Evolutionary conservation across 2,329 filamentous ascomycete genomes (phyloP), one percentile per base, ranked within the genome.

Genomic region (Daldinia sp.): DNA sequence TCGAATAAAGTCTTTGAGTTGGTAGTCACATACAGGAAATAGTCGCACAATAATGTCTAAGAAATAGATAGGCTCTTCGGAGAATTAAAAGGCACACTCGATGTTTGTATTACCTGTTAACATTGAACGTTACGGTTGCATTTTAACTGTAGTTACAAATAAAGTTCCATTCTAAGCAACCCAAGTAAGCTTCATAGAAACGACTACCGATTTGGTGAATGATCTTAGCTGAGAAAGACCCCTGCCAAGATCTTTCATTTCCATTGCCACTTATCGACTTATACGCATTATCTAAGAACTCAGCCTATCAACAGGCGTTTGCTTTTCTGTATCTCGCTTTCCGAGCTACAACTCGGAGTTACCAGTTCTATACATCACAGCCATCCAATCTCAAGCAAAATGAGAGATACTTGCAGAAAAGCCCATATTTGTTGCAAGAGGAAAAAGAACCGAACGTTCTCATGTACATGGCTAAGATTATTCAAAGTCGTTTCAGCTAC

Each of bases 261-360:
- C 9, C 9, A 9, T 33, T 33, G 30, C 6, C 26, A 48, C 23
- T 10, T 10, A 37, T 37, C 35, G 12, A 37, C 35, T 37, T 39
- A 39, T 13, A 15, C 35, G 35, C 35, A 39, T 20, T 28, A 48
- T 48, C 23, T 28, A 28, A n/a, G 5, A 48, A 28, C 20, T 15
- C 35, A 39, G 35, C 35, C 35, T 39, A 39, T 39, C 13, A 28
- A 28, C 7, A 28, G 13, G 4, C 28, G 20, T 28, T 48, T 28
- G 20, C 23, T 48, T 15, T 28, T 2, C 23, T 13, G 20, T 28
- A 2, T 41, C 20, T 67, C 64, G 64, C 60, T 67, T 9, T 67
- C 65, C 68, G 68, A 68, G 64, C 53, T 44, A 46, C 60, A 51
- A 54, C n/a, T 68, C 68, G 65, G 68, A 70, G 61, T 68, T 70